Evolutionary conservation across 2,329 filamentous ascomycete species (phyloP), one percentile per base, ranked within the genome.

Genomic region (Lomentospora prolificans): DNA sequence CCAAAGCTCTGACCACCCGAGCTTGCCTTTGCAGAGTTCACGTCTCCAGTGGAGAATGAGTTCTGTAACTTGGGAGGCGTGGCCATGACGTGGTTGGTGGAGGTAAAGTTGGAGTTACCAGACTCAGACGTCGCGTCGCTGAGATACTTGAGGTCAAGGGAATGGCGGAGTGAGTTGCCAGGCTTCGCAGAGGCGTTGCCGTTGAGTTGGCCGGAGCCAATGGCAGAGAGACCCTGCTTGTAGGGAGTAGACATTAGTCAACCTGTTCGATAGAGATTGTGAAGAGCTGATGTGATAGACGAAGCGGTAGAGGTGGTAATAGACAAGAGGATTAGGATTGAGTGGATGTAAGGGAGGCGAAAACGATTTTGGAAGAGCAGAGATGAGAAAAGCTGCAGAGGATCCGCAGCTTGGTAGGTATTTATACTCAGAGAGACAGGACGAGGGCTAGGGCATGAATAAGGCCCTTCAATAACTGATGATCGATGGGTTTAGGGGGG

Each of bases 1-100:
- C 65, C 56, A 69, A 65, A 78, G 55, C 80, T 75, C 61, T 78
- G 48, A 22, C 46, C 24, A 12, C 22, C 4, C 14, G 33, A 30
- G 25, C 14, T 24, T 22, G 33, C 86, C 79, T 94, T 95, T 65
- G 90, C 76, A 6, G 90, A 95, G 3, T 90, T 88, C 19, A 96
- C 78, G 65, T 97, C 91, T 69, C 87, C 94, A 55, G 89, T 84
- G 8, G 94, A 96, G 73, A 89, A 96, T 0, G 92, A 96, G 48
- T 87, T 85, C 70, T 91, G 88, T 57, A 96, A 71, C 74, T 89
- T 90, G 28, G 86, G 83, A 33, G 87, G 81, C 55, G 81, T 81
- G 25, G 81, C 76, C 67, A 86, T 79, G 58, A 70, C 69, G 58
- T 79, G 75, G 57, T 67, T 79, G 25, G 71, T 68, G 14, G 79